Base-by-base conservation (phyloP, 495 filamentous ascomycete genomes). In the Evernia prunastri region DNA sequence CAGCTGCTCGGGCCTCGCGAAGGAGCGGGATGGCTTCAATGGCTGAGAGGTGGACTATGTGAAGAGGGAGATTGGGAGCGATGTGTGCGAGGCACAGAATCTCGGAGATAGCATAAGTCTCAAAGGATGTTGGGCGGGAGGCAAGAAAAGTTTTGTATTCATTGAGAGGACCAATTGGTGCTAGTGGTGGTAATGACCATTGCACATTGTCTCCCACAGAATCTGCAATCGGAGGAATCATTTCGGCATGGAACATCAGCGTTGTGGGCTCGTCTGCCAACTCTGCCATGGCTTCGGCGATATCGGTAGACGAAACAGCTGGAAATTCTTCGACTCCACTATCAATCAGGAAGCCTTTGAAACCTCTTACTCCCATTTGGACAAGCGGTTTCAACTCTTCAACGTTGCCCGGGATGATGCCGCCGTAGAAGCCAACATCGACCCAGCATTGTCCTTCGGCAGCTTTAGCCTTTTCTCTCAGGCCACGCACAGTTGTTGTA, bases 171-270 rank as follows among this genome's bases (percentile, higher is more conserved):
- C 93, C 93, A 59, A 81, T 79, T 0, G 90, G 92, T 20, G 81
- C 86, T 18, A 87, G 75, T 11, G 91, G 92, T 36, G 91, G 87
- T 0, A 82, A 77, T 0, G 91, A 91, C 53, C 72, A 76, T 68
- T 91, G 89, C 17, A 89, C 87, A 20, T 84, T 83, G 71, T 95
- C 90, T 51, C 90, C 89, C 15, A 92, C 88, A 0, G 91, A 92
- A 66, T 85, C 84, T 51, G 89, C 78, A 65, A 92, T 88, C 5
- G 93, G 92, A 3, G 94, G 94, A 27, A 96, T 86, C 92, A 96
- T 97, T 76, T 98, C 94, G 25, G 94, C 94, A 70, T 98, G 94
- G 77, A 98, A 98, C 93, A 98, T 97, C 51, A 97, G 79, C 0
- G 90, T 93, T 20, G 94, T 98, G 53, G 89, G 81, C 43, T 82